Evolutionary conservation across 306 rosid genomes (phyloP), one percentile per base, ranked within the genome.

Genomic region (Begonia loranthoides): DNA sequence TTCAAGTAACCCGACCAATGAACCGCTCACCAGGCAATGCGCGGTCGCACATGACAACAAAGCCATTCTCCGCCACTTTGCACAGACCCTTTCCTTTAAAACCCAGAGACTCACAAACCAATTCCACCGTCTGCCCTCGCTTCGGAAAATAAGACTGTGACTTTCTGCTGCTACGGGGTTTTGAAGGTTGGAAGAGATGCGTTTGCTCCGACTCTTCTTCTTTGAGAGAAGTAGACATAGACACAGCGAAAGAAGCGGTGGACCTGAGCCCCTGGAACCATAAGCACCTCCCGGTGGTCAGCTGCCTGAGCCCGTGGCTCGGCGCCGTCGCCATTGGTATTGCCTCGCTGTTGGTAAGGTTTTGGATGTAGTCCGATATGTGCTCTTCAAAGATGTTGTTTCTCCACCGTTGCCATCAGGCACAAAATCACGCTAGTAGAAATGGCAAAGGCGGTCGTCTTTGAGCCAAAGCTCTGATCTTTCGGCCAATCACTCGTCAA

Each of bases 11-110:
- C 12, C 94, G 83, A 40, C 95, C 94, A 3, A 85, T 56, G 82
- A 90, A 90, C 4, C 89, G 87, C 65, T 90, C 97, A 3, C 97
- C 97, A 12, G 95, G 94, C 17, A 90, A 87, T 12, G 78, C 97
- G 36, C 92, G 94, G 80, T 90, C 94, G 52, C 95, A 82, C 78
- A 90, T 70, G 55, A 90, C 92, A 17, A 85, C 82, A 57, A 80
- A 90, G 16, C 97, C 95, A 13, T 92, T 73, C 13, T 78, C 75
- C 0, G 78, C 56, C 43, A 85, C 95, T 63, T 82, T 90, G 66
- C 97, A 90, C 5, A 85, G 72, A 8, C 97, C 97, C 54, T 90
- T 85, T 12, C 95, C 97, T 49, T 90, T 90, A 74, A 70, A 85
- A 44, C 87, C 95, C 52, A 85, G 70, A 6, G 92, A 82, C 62